A percentile compares a stretch with the other conserved stretches of the same genome.
Conservation (phyloP, 768 basidiomycete species). For the Pleurotus djamor region DNA sequence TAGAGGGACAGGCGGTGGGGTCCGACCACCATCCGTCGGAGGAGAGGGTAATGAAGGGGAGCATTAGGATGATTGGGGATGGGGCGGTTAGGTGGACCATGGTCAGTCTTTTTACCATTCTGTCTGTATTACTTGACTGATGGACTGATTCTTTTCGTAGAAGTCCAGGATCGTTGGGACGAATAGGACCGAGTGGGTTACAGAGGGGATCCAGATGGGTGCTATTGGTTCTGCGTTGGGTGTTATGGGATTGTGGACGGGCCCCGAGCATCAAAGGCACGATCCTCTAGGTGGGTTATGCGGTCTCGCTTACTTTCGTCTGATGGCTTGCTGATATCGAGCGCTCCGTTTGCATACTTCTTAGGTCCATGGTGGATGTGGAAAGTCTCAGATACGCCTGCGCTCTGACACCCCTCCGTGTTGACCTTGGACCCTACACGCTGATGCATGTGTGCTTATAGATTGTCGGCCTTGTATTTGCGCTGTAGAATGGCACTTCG, state of each 20-base stretch:
- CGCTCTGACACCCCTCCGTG: no score
- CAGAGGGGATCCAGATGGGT: conserved; percentile 58
- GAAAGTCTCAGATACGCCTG: conserved; percentile 10
- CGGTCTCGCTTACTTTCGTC: not conserved
- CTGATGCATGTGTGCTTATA: no score
- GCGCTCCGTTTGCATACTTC: conserved; percentile 12
- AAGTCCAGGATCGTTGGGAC: conserved; percentile 27
- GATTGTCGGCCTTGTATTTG: no score
- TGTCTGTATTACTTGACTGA: not conserved
- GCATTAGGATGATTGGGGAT: conserved; percentile 45
- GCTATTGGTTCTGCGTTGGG: conserved; percentile 51
- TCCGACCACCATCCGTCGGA: conserved; percentile 28
- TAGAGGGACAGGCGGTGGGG: conserved; percentile 43
- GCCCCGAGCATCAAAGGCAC: conserved; percentile 37
- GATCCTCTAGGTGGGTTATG: not conserved
- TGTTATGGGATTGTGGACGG: conserved; percentile 49
- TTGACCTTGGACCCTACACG: no score
- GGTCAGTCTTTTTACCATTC: conserved; percentile 25
- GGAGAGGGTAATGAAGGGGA: conserved; percentile 34
- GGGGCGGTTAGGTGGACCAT: conserved; percentile 51
- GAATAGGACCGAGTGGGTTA: conserved; percentile 42
- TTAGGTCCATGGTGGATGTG: conserved; percentile 32
- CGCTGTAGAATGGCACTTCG: no score
- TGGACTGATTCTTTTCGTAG: conserved; percentile 13
- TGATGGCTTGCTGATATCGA: not conserved